Conservation (phyloP, 371 early-diverging fungal species). For the Umbelopsis sp. region DNA sequence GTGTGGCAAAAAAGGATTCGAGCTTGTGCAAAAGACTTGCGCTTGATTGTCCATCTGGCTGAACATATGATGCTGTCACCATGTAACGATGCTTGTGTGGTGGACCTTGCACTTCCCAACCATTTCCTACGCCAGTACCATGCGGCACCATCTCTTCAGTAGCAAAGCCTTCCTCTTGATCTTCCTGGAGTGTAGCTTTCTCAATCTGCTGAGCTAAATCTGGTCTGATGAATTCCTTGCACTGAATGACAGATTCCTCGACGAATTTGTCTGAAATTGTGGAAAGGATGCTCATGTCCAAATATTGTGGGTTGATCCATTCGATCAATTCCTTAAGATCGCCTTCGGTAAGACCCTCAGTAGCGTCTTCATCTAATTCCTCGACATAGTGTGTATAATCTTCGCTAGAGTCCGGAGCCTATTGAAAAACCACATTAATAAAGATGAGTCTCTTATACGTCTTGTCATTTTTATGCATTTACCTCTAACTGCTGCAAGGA, state of each 20-base stretch:
- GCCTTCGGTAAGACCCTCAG: constrained; percentile 39
- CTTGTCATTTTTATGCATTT: not conserved
- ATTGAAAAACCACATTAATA: constrained; percentile 19
- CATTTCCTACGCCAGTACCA: constrained; percentile 54
- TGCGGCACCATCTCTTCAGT: constrained; percentile 48
- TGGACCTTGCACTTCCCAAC: constrained; percentile 62
- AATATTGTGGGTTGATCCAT: constrained; percentile 70
- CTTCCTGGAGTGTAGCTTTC: constrained; percentile 33
- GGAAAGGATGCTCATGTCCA: constrained; percentile 44
- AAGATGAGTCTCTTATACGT: not conserved
- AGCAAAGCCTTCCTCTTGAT: constrained; percentile 35
- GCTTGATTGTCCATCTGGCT: constrained; percentile 25
- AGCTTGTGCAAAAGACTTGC: constrained; percentile 23
- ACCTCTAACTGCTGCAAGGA: constrained; percentile 58
- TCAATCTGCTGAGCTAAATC: constrained; percentile 43
- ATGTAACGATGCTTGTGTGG: constrained; percentile 65
- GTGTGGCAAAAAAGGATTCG: constrained; percentile 39
- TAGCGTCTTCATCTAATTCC: constrained; percentile 29
- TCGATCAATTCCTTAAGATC: constrained; percentile 47
- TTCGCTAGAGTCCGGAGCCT: constrained; percentile 37
- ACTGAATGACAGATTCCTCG: constrained; percentile 72
- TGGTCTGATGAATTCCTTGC: constrained; percentile 58
- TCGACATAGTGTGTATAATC: constrained; percentile 34
- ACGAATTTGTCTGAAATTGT: constrained; percentile 64
- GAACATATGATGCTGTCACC: constrained; percentile 29